phyloP scores from a whole-genome alignment of 371 early-diverging fungal genomes.

The Mortierella sp. region DNA sequence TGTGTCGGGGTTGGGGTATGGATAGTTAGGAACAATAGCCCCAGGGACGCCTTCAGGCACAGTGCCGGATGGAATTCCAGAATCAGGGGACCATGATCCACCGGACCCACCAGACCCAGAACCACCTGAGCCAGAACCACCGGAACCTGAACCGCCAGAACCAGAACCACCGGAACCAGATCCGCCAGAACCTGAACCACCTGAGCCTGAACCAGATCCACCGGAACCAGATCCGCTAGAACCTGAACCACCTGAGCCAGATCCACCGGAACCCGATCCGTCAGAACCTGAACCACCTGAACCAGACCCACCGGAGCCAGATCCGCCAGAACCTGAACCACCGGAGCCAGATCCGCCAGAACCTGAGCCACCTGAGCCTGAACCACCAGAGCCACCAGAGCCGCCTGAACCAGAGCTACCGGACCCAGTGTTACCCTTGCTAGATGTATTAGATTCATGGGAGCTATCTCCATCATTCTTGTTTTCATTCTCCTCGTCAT shows the following conservation, averaged over 20 bases:
- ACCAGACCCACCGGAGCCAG: constrained; percentile 14
- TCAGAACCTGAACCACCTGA: constrained; percentile 13
- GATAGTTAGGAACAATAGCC: too few species aligned
- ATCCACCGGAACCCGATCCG: constrained; percentile 9
- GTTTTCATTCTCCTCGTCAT: constrained; percentile 20
- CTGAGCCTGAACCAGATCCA: constrained; percentile 3
- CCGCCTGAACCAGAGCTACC: constrained; percentile 5
- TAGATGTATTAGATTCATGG: not conserved
- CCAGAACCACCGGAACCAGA: constrained; percentile 34
- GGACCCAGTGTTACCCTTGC: constrained; percentile 16
- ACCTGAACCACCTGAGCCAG: not conserved
- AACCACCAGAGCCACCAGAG: constrained; percentile 8
- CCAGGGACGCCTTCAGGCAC: too few species aligned
- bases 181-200: constrained; percentile 4
- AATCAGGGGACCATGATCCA: too few species aligned
- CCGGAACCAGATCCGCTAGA: constrained; percentile 8
- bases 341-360: constrained; percentile 1
- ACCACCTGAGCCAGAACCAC: too few species aligned
- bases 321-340: constrained; percentile 1
- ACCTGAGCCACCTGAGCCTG: constrained; percentile 9
- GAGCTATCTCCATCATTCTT: not conserved
- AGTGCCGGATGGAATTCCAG: too few species aligned
- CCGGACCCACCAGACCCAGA: too few species aligned
- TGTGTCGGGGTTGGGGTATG: too few species aligned
- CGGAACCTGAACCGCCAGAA: too few species aligned